Evolutionary conservation across 306 rosid genomes (phyloP).

Genomic region (Mucuna pruriens): DNA sequence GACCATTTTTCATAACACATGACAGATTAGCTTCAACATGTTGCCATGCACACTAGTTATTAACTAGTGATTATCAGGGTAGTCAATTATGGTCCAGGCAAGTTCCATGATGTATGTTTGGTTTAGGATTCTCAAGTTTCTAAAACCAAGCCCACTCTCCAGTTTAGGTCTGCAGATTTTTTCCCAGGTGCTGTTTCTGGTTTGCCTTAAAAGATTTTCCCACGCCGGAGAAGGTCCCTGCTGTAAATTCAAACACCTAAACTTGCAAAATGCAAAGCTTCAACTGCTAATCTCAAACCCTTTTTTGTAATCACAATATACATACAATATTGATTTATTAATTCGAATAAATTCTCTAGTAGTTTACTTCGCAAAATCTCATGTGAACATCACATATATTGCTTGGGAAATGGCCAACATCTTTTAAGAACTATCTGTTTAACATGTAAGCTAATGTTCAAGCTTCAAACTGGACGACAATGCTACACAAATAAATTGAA

Average conservation of each 20-base stretch:
- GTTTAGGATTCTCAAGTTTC: too few relatives aligned
- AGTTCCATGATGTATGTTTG: too few relatives aligned
- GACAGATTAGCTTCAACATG: too few relatives aligned
- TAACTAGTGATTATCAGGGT: too few relatives aligned
- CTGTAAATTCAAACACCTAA: background rate
- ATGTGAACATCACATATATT: constrained; percentile 24
- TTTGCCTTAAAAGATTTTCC: background rate
- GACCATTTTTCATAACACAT: too few relatives aligned
- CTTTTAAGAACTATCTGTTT: constrained; percentile 28
- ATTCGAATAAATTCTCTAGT: background rate
- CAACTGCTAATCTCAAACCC: constrained; percentile 2
- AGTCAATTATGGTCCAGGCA: too few relatives aligned
- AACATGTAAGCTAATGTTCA: constrained; percentile 32
- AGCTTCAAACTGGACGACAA: constrained; percentile 41
- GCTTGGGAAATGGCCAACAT: constrained; percentile 13
- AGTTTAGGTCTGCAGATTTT: too few relatives aligned
- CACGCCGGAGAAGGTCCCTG: background rate
- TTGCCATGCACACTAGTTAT: too few relatives aligned
- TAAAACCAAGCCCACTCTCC: too few relatives aligned
- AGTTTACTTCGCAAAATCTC: background rate
- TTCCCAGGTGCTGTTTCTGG: too few relatives aligned
- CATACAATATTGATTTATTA: background rate
- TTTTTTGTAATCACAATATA: background rate
- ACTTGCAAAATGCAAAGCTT: background rate
- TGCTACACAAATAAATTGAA: constrained; percentile 35